Evolutionary conservation across 352 stramenopile genomes (phyloP).

Genomic region (Aphanomyces invadans): DNA sequence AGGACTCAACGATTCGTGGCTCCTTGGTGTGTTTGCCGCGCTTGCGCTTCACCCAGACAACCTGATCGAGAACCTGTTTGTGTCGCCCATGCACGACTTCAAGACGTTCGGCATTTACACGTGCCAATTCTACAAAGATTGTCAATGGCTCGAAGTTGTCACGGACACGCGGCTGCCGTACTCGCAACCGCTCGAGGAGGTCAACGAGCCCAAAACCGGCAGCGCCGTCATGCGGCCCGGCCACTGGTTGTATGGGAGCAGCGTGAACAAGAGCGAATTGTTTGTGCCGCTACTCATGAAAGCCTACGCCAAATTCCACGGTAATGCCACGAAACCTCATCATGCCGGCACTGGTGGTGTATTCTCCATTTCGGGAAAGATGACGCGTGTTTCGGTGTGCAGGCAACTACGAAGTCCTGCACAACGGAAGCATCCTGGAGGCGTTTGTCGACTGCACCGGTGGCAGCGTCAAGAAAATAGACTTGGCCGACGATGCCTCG

Average conservation of each 20-base stretch:
- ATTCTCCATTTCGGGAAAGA: no score
- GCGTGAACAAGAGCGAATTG: slow-evolving; percentile 72
- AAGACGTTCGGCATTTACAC: slow-evolving; percentile 84
- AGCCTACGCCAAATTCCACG: slow-evolving; percentile 84
- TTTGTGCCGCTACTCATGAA: slow-evolving; percentile 86
- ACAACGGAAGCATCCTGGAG: slow-evolving; percentile 63
- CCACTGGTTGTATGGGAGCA: slow-evolving; percentile 60
- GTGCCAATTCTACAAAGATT: slow-evolving; percentile 90
- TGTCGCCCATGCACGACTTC: slow-evolving; percentile 69
- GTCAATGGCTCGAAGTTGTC: slow-evolving; percentile 79
- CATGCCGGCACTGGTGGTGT: no score
- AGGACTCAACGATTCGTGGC: slow-evolving; percentile 72
- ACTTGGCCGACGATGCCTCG: slow-evolving; percentile 34
- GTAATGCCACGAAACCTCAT: no score
- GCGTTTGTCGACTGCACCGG: slow-evolving; percentile 85
- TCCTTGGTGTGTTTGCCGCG: slow-evolving; percentile 77
- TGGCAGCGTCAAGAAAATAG: slow-evolving; percentile 66
- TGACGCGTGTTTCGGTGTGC: no score
- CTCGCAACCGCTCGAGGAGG: slow-evolving; percentile 36
- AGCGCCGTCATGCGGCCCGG: slow-evolving; percentile 32
- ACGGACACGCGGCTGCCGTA: slow-evolving; percentile 83
- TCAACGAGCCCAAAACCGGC: slow-evolving; percentile 31
- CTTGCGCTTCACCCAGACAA: slow-evolving; percentile 71
- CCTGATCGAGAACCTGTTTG: slow-evolving; percentile 88
- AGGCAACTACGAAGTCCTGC: slow-evolving; percentile 34